phyloP scores from a whole-genome alignment of 2,329 filamentous ascomycete genomes.

The Colletotrichum horii region DNA sequence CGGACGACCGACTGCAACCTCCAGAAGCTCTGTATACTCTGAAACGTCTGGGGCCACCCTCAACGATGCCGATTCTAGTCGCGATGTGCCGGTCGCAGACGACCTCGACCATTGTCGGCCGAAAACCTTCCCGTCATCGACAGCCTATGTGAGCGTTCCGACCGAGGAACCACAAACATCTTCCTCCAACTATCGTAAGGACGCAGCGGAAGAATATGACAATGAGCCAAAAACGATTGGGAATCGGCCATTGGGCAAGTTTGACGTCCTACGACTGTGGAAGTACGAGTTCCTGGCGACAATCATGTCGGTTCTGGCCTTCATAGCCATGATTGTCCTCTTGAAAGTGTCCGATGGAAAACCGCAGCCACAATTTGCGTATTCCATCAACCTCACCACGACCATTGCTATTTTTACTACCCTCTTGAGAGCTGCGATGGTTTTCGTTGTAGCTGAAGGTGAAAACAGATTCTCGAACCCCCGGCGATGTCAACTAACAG shows the following conservation, averaged over 20 bases:
- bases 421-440: not conserved
- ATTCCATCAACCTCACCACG: not conserved
- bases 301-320: not conserved
- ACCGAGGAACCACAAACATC: not conserved
- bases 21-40: not conserved
- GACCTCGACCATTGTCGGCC: not conserved
- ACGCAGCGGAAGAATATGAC: not conserved
- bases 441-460: not conserved
- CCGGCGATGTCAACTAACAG: not conserved
- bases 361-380: not conserved
- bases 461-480: not conserved
- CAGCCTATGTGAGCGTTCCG: not conserved
- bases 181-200: fast-evolving
- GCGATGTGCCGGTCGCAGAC: fast-evolving
- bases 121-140: not conserved
- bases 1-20: not conserved
- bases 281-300: not conserved
- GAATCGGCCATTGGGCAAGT: not conserved
- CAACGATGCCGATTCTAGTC: not conserved
- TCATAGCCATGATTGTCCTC: not conserved
- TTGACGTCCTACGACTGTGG: not conserved
- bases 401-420: not conserved
- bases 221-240: not conserved
- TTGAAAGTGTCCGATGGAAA: not conserved
- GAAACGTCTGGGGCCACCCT: not conserved